phyloP scores from a whole-genome alignment of 352 stramenopile species.

The Achlya hypogyna region DNA sequence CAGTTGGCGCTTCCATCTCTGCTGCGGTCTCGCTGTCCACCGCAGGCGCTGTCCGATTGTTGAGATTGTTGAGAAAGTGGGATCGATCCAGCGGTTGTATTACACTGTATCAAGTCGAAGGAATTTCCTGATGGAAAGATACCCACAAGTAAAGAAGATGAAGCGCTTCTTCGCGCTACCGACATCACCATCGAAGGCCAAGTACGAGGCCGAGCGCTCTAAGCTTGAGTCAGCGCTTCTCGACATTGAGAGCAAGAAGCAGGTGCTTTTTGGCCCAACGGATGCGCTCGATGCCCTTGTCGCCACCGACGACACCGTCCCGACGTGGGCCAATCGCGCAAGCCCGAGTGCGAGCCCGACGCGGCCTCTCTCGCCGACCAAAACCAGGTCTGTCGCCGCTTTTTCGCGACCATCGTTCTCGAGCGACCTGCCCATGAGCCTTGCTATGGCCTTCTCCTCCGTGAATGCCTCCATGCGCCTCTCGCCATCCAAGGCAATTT shows the following conservation, averaged over 20 bases:
- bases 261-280: neutral
- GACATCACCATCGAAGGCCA: conserved; percentile 8
- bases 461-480: neutral
- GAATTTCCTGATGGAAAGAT: conserved; percentile 9
- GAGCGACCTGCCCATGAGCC: neutral
- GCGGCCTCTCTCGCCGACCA: neutral
- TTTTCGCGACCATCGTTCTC: neutral
- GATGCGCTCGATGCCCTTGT: neutral
- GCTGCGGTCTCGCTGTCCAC: too few species aligned
- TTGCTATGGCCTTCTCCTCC: neutral
- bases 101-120: too few species aligned
- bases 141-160: neutral
- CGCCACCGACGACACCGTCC: neutral
- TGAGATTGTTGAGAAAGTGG: too few species aligned
- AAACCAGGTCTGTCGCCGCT: neutral
- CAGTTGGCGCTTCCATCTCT: too few species aligned
- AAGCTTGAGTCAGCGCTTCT: neutral
- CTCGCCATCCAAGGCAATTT: neutral
- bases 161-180: conserved; percentile 12
- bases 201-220: conserved; percentile 12
- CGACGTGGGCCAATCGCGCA: neutral
- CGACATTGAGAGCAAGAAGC: conserved; percentile 17
- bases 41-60: too few species aligned
- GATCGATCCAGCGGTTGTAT: too few species aligned
- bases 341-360: neutral